Conservation (phyloP, 2,329 filamentous ascomycete species). For the Tolypocladium album region DNA sequence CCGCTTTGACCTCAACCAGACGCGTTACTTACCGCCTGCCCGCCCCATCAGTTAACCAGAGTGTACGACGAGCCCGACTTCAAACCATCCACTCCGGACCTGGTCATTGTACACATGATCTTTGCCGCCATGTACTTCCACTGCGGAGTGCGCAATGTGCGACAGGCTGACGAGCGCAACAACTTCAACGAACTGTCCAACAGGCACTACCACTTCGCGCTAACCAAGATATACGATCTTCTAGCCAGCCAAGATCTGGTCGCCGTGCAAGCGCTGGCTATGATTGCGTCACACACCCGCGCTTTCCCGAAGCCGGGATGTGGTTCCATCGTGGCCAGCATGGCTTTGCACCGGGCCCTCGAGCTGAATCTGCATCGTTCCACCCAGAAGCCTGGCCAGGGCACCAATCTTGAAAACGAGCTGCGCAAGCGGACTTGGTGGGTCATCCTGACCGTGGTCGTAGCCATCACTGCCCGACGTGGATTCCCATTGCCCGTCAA, state of each 20-base stretch:
- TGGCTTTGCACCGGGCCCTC: constrained; percentile 57
- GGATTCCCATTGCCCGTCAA: constrained; percentile 68
- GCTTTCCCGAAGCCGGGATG: constrained; percentile 72
- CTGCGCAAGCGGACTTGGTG: constrained; percentile 72
- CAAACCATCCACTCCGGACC: constrained; percentile 51
- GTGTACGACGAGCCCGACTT: constrained; percentile 62
- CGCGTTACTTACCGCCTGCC: neutral
- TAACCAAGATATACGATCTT: constrained; percentile 59
- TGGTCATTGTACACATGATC: constrained; percentile 66
- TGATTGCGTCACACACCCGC: constrained; percentile 63
- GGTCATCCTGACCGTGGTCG: constrained; percentile 54
- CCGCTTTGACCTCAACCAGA: no score
- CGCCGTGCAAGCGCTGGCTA: constrained; percentile 60
- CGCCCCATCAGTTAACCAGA: constrained; percentile 37
- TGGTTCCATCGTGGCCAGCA: constrained; percentile 56
- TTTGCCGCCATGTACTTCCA: constrained; percentile 72
- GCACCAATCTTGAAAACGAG: constrained; percentile 56
- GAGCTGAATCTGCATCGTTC: constrained; percentile 68
- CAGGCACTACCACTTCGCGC: constrained; percentile 66
- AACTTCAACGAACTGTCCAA: constrained; percentile 57
- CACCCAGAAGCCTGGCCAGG: constrained; percentile 36
- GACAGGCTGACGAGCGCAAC: constrained; percentile 40
- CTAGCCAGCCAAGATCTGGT: constrained; percentile 49
- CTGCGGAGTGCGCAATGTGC: constrained; percentile 58
- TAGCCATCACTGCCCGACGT: constrained; percentile 63